A percentile compares a stretch with the other conserved stretches of the same genome.
Conservation (phyloP, 2,329 filamentous ascomycete genomes). For the Aspergillus cejpii region DNA sequence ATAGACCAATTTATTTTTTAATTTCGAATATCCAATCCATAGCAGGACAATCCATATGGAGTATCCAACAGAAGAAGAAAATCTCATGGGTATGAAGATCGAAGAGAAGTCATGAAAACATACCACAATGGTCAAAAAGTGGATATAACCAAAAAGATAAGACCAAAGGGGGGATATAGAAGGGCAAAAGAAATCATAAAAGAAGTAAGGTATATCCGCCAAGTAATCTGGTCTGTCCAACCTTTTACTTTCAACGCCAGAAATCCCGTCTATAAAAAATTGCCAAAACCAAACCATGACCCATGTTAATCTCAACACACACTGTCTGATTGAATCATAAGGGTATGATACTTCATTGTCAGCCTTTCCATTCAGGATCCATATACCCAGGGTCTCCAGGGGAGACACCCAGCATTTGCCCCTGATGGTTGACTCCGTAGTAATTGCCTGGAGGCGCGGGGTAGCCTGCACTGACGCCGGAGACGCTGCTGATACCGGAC, state of each 20-base stretch:
- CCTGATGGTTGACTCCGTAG: slow-evolving; percentile 24
- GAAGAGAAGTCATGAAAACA: no score
- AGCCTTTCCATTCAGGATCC: slow-evolving; percentile 27
- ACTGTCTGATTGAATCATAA: no score
- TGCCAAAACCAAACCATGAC: neutral
- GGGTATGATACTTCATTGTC: no score
- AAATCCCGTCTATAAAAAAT: slow-evolving; percentile 18
- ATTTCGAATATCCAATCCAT: neutral
- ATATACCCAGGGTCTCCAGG: slow-evolving; percentile 23
- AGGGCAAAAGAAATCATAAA: slow-evolving; percentile 2
- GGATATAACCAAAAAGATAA: slow-evolving; percentile 7
- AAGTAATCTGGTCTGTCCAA: slow-evolving; percentile 5
- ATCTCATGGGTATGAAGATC: slow-evolving; percentile 20
- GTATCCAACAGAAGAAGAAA: slow-evolving; percentile 9
- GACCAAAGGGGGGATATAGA: slow-evolving; percentile 3
- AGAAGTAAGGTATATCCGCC: slow-evolving; percentile 8
- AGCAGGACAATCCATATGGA: no score
- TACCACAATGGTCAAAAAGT: slow-evolving; percentile 4
- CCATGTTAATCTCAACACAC: no score
- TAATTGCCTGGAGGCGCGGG: slow-evolving; percentile 27
- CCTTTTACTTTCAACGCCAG: slow-evolving; percentile 24
- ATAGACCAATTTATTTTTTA: neutral
- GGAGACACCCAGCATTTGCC: slow-evolving; percentile 28
- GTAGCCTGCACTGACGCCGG: slow-evolving; percentile 34
- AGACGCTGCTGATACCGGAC: slow-evolving; percentile 30